Evolutionary conservation across 2,329 filamentous ascomycete species (phyloP), one percentile per base, ranked within the genome.

Genomic region (Exophiala sideris): DNA sequence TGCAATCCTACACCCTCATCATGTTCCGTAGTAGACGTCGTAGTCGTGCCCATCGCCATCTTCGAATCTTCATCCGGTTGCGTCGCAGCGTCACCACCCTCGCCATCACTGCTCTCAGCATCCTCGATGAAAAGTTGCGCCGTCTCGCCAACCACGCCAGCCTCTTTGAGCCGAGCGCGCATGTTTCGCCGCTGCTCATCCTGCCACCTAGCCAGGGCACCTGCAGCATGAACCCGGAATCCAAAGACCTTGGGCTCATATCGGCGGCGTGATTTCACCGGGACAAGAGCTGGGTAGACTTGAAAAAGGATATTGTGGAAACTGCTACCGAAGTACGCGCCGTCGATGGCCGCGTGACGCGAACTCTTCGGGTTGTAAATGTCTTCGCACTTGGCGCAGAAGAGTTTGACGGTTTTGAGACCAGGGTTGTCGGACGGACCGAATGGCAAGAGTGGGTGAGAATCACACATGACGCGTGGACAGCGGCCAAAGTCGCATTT

Each of bases 231-330:
- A 5, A 99, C 91, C 67, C 89, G 90, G 79, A 99, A 99, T 33
- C 94, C 94, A 71, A 94, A 99, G 57, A 95, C 87, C 54, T 88
- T 84, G 20, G 94, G 94, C 52, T 92, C 83, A 73, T 97, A 96
- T 62, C 94, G 84, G 61, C 90, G 85, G 59, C 85, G 79, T 64
- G 84, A 90, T 80, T 97, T 99, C 62, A 84, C 78, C 2, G 94
- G 94, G 48, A 95, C 84, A 64, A 99, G 80, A 20, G 88, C 85
- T 5, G 94, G 92, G 70, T 97, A 97, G 51, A 99, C 94, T 72
- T 99, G 94, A 78, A 99, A 97, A 59, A 99, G 84, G 73, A 99
- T 96, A 75, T 96, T 96, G 79, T 96, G 92, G 79, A 99, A 99
- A 2, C 89, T 95, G 45, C 92, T 91, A 64, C 94, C 94, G 65